phyloP scores from a whole-genome alignment of 768 basidiomycete species.

The Hydnomerulius pinastri region DNA sequence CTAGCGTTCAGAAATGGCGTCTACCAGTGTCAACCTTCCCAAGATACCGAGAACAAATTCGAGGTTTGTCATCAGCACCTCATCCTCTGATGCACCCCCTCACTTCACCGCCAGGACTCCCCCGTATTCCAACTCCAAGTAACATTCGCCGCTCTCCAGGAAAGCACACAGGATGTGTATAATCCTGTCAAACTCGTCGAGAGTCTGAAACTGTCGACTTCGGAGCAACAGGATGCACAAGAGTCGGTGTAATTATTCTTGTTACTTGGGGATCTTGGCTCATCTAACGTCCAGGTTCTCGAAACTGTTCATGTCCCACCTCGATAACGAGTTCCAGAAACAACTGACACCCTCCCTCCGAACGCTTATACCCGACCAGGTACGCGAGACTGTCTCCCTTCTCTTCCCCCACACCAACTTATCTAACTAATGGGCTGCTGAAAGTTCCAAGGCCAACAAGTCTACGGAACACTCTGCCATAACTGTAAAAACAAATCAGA shows the following conservation, averaged over 20 bases:
- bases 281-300: constrained; percentile 64
- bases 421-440: no score
- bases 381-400: constrained; percentile 26
- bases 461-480: constrained; percentile 79
- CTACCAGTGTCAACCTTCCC: constrained; percentile 68
- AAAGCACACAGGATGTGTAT: constrained; percentile 66
- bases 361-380: constrained; percentile 75
- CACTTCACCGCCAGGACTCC: constrained; percentile 53
- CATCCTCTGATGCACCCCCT: not conserved
- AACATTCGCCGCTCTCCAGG: constrained; percentile 84
- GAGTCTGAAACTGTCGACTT: constrained; percentile 74
- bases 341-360: constrained; percentile 64
- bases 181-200: constrained; percentile 87
- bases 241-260: constrained; percentile 61
- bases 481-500: constrained; percentile 71
- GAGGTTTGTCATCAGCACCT: constrained; percentile 37
- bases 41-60: constrained; percentile 45
- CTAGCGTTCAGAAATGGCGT: constrained; percentile 79
- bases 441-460: constrained; percentile 90
- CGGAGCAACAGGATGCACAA: constrained; percentile 96
- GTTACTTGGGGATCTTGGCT: no score
- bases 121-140: constrained; percentile 79
- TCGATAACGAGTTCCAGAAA: constrained; percentile 86
- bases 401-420: constrained; percentile 5
- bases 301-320: constrained; percentile 89